phyloP scores from a whole-genome alignment of 2,329 filamentous ascomycete species.

The Cladosporium sp. region DNA sequence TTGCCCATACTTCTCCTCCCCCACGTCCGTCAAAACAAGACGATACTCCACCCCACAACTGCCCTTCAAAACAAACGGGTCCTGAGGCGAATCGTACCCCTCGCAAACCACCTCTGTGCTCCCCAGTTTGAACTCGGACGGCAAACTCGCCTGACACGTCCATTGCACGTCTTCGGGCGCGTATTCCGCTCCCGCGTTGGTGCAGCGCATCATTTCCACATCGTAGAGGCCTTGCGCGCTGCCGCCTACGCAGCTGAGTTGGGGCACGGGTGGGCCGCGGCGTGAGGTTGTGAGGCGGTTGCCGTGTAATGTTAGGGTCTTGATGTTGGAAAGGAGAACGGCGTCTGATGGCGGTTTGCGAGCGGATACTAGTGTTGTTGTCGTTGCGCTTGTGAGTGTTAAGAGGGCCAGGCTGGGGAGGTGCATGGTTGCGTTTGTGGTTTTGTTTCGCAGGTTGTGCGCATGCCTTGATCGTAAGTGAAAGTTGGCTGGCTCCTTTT shows the following conservation, averaged over 20 bases:
- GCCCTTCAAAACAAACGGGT: slow-evolving; percentile 82
- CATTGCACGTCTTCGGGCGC: slow-evolving; percentile 78
- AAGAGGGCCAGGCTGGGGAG: slow-evolving; percentile 5
- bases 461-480: not conserved
- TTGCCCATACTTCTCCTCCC: slow-evolving; percentile 63
- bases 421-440: not conserved
- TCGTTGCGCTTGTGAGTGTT: slow-evolving; percentile 14
- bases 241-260: slow-evolving; percentile 68
- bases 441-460: not conserved
- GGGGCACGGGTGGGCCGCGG: slow-evolving; percentile 67
- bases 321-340: slow-evolving; percentile 62
- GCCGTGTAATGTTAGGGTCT: slow-evolving; percentile 70
- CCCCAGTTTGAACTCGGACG: slow-evolving; percentile 66
- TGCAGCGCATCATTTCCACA: slow-evolving; percentile 82
- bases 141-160: slow-evolving; percentile 70
- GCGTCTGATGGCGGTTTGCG: slow-evolving; percentile 38
- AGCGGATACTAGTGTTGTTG: slow-evolving; percentile 13
- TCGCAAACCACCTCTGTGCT: slow-evolving; percentile 89
- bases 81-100: slow-evolving; percentile 71
- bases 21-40: slow-evolving; percentile 69
- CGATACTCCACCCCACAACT: slow-evolving; percentile 91
- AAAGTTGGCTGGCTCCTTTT: no score
- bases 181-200: slow-evolving; percentile 78
- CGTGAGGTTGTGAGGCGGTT: slow-evolving; percentile 67
- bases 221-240: slow-evolving; percentile 59